Conservation (phyloP, 768 basidiomycete genomes). For the Suillus fuscotomentosus region DNA sequence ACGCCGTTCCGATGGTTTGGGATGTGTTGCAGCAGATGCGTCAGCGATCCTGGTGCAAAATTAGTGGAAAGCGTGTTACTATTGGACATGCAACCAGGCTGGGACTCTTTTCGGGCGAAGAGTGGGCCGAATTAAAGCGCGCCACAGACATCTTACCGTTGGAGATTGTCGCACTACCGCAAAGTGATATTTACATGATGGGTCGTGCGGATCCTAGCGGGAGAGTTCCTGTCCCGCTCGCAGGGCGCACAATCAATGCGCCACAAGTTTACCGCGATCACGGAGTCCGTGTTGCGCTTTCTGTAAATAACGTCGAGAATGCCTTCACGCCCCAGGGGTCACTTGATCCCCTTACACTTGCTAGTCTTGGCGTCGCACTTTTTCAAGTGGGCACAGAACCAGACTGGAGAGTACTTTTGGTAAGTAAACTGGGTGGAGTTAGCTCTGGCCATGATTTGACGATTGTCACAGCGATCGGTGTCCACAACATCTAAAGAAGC, state of each 20-base stretch:
- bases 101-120: constrained; percentile 43
- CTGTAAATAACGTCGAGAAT: constrained; percentile 66
- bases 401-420: constrained; percentile 48
- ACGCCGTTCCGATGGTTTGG: constrained; percentile 52
- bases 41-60: constrained; percentile 25
- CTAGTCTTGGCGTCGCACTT: constrained; percentile 54
- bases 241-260: constrained; percentile 56
- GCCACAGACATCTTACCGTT: constrained; percentile 43
- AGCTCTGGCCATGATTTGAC: neutral
- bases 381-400: constrained; percentile 55
- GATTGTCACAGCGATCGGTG: constrained; percentile 43
- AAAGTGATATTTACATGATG: constrained; percentile 71
- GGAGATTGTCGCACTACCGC: constrained; percentile 55
- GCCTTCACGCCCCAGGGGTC: constrained; percentile 70
- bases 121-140: constrained; percentile 45
- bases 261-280: constrained; percentile 44
- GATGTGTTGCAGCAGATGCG: constrained; percentile 46
- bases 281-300: constrained; percentile 50
- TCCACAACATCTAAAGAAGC: constrained; percentile 52
- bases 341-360: constrained; percentile 58
- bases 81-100: constrained; percentile 64
- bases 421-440: constrained; percentile 27
- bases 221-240: constrained; percentile 30
- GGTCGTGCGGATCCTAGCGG: constrained; percentile 35
- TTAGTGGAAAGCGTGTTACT: constrained; percentile 37